Evolutionary conservation across 2,329 filamentous ascomycete species (phyloP).

Genomic region (Fusarium pininemorale): DNA sequence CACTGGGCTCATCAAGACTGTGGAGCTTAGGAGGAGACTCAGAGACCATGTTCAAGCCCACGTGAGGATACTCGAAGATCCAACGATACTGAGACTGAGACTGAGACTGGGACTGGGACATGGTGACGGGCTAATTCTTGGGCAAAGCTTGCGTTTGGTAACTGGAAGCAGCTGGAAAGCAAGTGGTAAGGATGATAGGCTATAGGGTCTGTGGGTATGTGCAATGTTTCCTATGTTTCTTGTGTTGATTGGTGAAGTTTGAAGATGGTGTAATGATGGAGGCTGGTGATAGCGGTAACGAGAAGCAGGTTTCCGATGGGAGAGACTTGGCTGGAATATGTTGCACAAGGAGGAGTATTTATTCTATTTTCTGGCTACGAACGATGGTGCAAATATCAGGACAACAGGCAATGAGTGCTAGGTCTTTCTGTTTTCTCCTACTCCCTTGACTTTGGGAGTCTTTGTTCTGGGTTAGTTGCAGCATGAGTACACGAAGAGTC

Average conservation of each 20-base stretch:
- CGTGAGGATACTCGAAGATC: conserved; percentile 7
- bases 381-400: not conserved
- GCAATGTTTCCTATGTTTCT: not conserved
- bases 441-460: not conserved
- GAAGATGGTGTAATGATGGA: not conserved
- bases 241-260: not conserved
- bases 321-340: not conserved
- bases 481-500: not conserved
- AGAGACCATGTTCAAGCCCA: not conserved
- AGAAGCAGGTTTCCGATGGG: not conserved
- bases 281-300: not conserved
- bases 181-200: not conserved
- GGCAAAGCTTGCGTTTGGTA: not conserved
- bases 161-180: not conserved
- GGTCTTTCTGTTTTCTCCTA: not conserved
- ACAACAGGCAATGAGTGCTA: not conserved
- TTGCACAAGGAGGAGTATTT: not conserved
- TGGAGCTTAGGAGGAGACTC: not conserved
- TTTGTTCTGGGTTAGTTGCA: not conserved
- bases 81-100: not conserved
- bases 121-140: not conserved
- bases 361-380: not conserved
- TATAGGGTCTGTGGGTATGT: not conserved
- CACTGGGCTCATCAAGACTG: not conserved
- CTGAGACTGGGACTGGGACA: not conserved